These are phyloP conservation scores for Lachancea thermotolerans DNA, from an alignment of 805 yeast genomes.

Conservation along the genomic window DNA sequence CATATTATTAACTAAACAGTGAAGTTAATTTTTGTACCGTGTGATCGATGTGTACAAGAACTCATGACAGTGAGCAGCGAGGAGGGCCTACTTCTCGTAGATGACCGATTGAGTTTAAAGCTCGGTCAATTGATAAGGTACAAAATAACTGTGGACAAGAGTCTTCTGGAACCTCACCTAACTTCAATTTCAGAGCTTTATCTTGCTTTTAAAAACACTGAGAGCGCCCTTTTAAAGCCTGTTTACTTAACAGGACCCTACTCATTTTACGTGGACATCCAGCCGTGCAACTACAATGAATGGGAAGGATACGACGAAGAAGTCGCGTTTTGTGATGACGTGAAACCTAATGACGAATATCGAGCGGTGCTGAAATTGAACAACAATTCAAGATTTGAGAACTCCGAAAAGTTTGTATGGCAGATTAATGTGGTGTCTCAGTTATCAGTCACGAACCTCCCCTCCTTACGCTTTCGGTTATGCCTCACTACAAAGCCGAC, in stretches of 20 bases:
- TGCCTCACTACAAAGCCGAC: constrained; percentile 42
- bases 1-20: not conserved
- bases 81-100: constrained; percentile 15
- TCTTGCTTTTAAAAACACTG: constrained; percentile 62
- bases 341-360: constrained; percentile 69
- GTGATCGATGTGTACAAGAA: not conserved
- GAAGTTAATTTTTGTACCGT: too few relatives aligned
- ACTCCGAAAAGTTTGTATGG: constrained; percentile 52
- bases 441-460: constrained; percentile 60
- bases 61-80: constrained; percentile 2
- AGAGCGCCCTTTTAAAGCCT: constrained; percentile 67
- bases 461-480: constrained; percentile 63
- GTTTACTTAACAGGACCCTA: constrained; percentile 88
- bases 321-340: constrained; percentile 42
- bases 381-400: constrained; percentile 29
- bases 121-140: constrained; percentile 28
- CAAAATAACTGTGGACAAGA: constrained; percentile 18
- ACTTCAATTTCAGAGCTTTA: constrained; percentile 11
- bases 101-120: constrained; percentile 19
- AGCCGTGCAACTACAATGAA: constrained; percentile 57
- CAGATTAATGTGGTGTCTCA: constrained; percentile 75
- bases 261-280: constrained; percentile 74
- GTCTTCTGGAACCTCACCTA: constrained; percentile 11
- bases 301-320: constrained; percentile 36
- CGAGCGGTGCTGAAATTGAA: constrained; percentile 48